Conservation (phyloP, 495 filamentous ascomycete genomes). For the Lindgomyces ingoldianus region DNA sequence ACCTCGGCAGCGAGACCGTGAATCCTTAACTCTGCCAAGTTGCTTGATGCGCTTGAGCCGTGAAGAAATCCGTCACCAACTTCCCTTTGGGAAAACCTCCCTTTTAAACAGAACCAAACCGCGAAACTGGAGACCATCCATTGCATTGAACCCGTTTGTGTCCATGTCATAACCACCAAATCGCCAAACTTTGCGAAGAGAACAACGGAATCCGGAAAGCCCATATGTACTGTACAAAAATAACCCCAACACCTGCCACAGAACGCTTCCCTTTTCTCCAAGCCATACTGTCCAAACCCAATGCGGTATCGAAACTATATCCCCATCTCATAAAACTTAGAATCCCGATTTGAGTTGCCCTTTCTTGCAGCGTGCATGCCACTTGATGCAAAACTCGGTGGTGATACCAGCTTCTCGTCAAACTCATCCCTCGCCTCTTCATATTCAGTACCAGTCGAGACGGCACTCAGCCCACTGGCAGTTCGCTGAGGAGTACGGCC, state of each 20-base stretch:
- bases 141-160: no score
- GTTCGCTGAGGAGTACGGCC: slow-evolving; percentile 10
- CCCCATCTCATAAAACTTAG: slow-evolving; percentile 29
- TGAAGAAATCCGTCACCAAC: background rate
- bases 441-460: slow-evolving; percentile 9
- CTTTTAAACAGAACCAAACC: background rate
- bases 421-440: slow-evolving; percentile 34
- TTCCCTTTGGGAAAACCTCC: background rate
- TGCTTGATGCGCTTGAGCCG: background rate
- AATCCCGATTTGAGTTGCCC: slow-evolving; percentile 32
- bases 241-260: background rate
- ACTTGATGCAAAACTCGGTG: slow-evolving; percentile 17
- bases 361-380: slow-evolving; percentile 11
- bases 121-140: background rate
- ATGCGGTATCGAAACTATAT: slow-evolving; percentile 6
- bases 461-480: background rate
- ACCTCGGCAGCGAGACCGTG: no score
- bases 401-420: slow-evolving; percentile 31
- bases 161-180: no score
- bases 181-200: background rate
- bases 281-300: background rate
- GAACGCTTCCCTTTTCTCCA: background rate
- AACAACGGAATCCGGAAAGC: background rate
- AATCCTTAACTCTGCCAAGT: no score
- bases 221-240: background rate